Evolutionary conservation across 2,329 filamentous ascomycete species (phyloP), one percentile per base, ranked within the genome.

Genomic region (Pochonia chlamydosporia): DNA sequence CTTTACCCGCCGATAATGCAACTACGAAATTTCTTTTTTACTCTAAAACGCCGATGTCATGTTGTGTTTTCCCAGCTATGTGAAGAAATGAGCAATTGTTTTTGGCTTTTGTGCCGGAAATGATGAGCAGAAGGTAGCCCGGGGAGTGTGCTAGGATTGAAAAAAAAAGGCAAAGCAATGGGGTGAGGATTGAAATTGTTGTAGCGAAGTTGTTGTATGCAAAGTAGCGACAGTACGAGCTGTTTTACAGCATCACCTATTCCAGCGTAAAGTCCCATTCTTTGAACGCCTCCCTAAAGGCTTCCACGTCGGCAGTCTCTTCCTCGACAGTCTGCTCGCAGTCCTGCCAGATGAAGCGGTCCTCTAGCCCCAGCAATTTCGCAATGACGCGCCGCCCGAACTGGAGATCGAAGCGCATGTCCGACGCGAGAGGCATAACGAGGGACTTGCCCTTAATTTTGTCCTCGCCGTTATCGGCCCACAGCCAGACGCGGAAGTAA

Each of bases 381-480:
- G 89, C 92, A 63, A 97, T 72, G 4, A 96, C 93, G 39, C 83
- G 81, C 35, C 95, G 78, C 4, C 88, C 90, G 59, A 95, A 97
- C 62, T 97, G 92, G 40, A 96, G 68, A 61, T 96, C 90, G 63
- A 99, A 97, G 13, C 85, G 80, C 53, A 86, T 79, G 16, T 80
- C 82, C 23, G 82, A 71, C 49, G 84, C 79, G 8, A 96, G 75
- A 6, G 81, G 81, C 70, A 97, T 79, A 45, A 91, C 75, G 49
- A 96, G 72, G 48, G 81, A 83, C 51, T 64, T 67, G 52, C 87
- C 81, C 60, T 80, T 74, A 54, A 81, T 76, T 46, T 61, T 65
- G 58, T 73, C 70, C 56, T 79, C 68, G 50, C 73, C 74, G 52
- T 77, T 68, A 53, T 78, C 73, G 26, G 73, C 75, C 87, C 87